phyloP scores from a whole-genome alignment of 192 early-diverging fungal genomes.

The Coemansia sp. region DNA sequence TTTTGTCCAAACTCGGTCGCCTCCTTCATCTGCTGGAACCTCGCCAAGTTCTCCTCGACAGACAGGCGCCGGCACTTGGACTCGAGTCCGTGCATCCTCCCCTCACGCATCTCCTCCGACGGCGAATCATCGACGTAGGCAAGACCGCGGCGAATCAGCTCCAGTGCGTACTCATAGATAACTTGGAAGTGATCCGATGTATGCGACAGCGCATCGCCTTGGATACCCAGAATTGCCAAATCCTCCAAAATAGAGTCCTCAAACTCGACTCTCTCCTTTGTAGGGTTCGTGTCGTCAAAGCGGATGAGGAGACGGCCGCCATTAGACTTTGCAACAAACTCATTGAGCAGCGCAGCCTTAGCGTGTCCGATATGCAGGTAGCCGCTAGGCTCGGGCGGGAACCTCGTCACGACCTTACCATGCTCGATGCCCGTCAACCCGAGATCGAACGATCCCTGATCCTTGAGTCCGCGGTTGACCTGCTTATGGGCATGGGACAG shows the following conservation, averaged over 20 bases:
- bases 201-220: conserved; percentile 74
- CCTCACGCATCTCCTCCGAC: conserved; percentile 80
- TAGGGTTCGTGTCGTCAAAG: conserved; percentile 99
- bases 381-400: conserved; percentile 98
- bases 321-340: conserved; percentile 91
- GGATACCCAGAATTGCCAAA: conserved; percentile 83
- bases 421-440: conserved; percentile 73
- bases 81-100: conserved; percentile 82
- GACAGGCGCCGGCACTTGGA: conserved; percentile 80
- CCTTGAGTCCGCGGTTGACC: conserved; percentile 48
- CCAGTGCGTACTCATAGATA: conserved; percentile 81
- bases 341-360: conserved; percentile 97
- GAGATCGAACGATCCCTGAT: conserved; percentile 95
- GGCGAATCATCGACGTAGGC: conserved; percentile 96
- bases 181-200: conserved; percentile 93
- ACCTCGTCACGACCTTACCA: conserved; percentile 94
- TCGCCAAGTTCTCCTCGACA: conserved; percentile 87
- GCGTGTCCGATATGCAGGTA: conserved; percentile 99
- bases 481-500: conserved; percentile 8
- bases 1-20: conserved; percentile 80
- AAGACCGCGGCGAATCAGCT: conserved; percentile 82
- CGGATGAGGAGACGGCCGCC: conserved; percentile 92
- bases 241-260: conserved; percentile 96
- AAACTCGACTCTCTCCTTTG: conserved; percentile 96
- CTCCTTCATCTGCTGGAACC: conserved; percentile 91